These are phyloP conservation scores for Neonectria faginata DNA, from an alignment of 2,329 filamentous ascomycete species.

Conservation along the genomic window DNA sequence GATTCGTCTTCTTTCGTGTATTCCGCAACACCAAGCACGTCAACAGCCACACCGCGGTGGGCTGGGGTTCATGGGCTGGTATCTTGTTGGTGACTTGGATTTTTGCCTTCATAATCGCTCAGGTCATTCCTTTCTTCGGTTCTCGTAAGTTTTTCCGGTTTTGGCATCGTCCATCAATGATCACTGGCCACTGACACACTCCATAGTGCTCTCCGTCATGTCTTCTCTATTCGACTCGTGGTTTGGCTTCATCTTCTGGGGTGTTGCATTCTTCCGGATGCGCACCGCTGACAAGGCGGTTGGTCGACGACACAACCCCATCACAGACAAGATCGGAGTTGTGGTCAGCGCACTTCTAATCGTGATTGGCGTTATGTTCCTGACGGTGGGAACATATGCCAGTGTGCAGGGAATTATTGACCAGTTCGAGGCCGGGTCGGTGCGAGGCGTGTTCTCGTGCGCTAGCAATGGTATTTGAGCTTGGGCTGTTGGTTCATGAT, in stretches of 20 bases:
- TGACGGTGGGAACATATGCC: conserved; percentile 84
- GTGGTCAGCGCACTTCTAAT: conserved; percentile 80
- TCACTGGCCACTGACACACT: conserved; percentile 27
- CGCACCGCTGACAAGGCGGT: conserved; percentile 70
- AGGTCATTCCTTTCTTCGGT: conserved; percentile 93
- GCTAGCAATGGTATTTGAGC: conserved; percentile 71
- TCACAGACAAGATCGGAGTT: conserved; percentile 66
- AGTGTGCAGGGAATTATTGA: conserved; percentile 80
- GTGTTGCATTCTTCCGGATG: conserved; percentile 83
- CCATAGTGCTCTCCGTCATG: conserved; percentile 74
- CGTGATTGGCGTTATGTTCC: conserved; percentile 80
- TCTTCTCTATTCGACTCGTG: conserved; percentile 93
- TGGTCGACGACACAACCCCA: conserved; percentile 61
- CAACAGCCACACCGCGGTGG: conserved; percentile 81
- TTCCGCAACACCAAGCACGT: conserved; percentile 85
- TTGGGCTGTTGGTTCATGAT: neutral
- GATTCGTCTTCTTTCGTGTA: conserved; percentile 91
- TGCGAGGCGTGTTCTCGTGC: conserved; percentile 82
- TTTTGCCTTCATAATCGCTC: conserved; percentile 90
- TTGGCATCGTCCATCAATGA: neutral
- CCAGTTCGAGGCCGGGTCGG: conserved; percentile 72
- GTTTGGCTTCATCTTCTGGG: conserved; percentile 97
- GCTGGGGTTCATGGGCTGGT: conserved; percentile 81
- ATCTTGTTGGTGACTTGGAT: conserved; percentile 81
- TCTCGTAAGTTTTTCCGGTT: conserved; percentile 64